Percentiles rank a stretch among this genome's conserved stretches.
Conservation (phyloP, 2,329 filamentous ascomycete species). For the Colletotrichum sp. region DNA sequence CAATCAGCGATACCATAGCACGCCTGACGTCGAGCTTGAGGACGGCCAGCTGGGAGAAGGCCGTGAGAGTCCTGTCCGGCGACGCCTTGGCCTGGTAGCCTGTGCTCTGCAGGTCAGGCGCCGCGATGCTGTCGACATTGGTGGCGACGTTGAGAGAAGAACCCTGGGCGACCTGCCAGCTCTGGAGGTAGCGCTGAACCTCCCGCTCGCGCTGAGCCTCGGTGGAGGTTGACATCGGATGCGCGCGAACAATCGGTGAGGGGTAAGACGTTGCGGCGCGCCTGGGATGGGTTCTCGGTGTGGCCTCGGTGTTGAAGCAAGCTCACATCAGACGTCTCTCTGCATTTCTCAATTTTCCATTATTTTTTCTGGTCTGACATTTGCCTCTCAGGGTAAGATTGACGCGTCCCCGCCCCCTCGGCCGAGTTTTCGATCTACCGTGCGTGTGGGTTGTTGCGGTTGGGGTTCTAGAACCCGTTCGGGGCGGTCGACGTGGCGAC, state of each 20-base stretch:
- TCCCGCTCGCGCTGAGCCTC: conserved; percentile 34
- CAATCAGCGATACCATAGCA: conserved; percentile 55
- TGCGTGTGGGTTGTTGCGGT: background rate
- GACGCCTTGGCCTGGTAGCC: conserved; percentile 39
- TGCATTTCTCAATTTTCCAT: background rate
- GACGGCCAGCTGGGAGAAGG: conserved; percentile 55
- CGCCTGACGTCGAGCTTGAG: conserved; percentile 52
- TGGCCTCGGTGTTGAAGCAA: background rate
- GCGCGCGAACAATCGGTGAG: background rate
- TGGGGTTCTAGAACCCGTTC: background rate
- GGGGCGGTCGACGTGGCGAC: background rate
- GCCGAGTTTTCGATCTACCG: background rate
- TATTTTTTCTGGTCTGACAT: background rate
- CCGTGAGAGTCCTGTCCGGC: conserved; percentile 43
- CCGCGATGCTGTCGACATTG: conserved; percentile 33
- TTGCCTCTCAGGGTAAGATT: background rate
- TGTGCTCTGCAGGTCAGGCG: conserved; percentile 28
- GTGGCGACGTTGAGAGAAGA: conserved; percentile 34
- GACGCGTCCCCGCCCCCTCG: background rate
- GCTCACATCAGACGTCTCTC: background rate
- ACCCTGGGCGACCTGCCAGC: conserved; percentile 35
- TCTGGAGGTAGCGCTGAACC: conserved; percentile 34
- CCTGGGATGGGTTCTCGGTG: background rate
- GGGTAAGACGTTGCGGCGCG: background rate
- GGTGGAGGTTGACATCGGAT: conserved; percentile 1